Conservation (phyloP, 176 grass and related monocot species). For the Canna indica region DNA sequence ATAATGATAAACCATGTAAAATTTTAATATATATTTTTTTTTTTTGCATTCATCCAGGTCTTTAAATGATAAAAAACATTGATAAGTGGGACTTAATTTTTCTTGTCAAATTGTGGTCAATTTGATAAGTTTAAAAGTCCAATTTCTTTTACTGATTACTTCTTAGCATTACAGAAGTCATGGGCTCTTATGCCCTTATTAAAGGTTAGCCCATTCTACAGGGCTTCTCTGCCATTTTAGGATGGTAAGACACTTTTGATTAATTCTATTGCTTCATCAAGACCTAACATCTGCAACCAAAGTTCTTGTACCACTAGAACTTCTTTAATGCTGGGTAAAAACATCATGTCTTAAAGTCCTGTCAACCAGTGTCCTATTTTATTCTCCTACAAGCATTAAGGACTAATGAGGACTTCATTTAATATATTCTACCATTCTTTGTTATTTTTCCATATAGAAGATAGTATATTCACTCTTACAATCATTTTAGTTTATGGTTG, state of each 20-base stretch:
- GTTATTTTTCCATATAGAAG: no score
- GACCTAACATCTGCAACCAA: neutral
- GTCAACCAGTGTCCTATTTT: neutral
- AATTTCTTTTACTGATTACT: no score
- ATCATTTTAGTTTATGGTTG: neutral
- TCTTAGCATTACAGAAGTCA: neutral
- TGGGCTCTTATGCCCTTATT: neutral
- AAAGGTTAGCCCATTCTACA: neutral
- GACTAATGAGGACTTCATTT: neutral
- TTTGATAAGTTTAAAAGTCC: no score
- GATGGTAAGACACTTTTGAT: neutral
- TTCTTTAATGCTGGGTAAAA: neutral
- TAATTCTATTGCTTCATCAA: neutral
- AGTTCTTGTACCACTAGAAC: neutral
- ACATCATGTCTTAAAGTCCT: neutral
- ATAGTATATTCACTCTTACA: no score
- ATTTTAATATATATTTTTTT: no score
- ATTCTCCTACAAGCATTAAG: neutral
- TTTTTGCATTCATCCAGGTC: no score
- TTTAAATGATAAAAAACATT: no score
- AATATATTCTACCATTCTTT: neutral
- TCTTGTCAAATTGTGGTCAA: no score
- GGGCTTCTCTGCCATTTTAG: neutral
- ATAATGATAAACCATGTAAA: no score
- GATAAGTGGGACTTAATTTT: no score